Percentiles rank a stretch among this genome's conserved stretches.
These are phyloP conservation scores for Escovopsis sp. DNA, from an alignment of 2,329 filamentous ascomycete species.

Conservation along the genomic window DNA sequence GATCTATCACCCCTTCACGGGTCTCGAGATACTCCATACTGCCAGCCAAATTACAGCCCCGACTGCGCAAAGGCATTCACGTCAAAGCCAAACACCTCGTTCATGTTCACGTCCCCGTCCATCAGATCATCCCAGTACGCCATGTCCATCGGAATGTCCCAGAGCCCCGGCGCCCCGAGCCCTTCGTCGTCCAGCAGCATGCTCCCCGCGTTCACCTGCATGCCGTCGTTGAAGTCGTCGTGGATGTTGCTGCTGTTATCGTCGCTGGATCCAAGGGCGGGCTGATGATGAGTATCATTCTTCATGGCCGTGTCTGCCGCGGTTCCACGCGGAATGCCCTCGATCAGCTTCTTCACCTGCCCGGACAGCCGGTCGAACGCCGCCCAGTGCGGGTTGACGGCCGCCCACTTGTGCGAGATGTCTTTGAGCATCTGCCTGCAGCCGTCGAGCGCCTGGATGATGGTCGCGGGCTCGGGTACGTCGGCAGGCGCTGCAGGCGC, in stretches of 20 bases:
- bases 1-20: no score
- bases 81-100: slow-evolving; percentile 4
- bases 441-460: slow-evolving; percentile 4
- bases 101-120: slow-evolving; percentile 3
- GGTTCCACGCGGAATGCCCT: neutral
- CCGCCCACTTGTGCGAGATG: slow-evolving; percentile 2
- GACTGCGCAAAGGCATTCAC: slow-evolving; percentile 1
- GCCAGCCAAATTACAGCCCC: neutral
- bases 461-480: neutral
- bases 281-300: no score
- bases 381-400: slow-evolving; percentile 3
- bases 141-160: slow-evolving; percentile 4
- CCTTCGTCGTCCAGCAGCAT: neutral
- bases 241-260: neutral
- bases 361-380: slow-evolving; percentile 3
- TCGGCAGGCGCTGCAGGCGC: no score
- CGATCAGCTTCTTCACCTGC: slow-evolving; percentile 2
- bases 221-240: neutral
- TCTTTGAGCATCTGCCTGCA: slow-evolving; percentile 3
- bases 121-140: slow-evolving; percentile 3
- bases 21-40: no score
- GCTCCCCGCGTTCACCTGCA: neutral
- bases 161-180: neutral
- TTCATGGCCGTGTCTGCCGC: no score
- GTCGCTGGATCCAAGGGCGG: neutral